Conservation (phyloP, 352 stramenopile genomes). For the Pythium diclinum region DNA sequence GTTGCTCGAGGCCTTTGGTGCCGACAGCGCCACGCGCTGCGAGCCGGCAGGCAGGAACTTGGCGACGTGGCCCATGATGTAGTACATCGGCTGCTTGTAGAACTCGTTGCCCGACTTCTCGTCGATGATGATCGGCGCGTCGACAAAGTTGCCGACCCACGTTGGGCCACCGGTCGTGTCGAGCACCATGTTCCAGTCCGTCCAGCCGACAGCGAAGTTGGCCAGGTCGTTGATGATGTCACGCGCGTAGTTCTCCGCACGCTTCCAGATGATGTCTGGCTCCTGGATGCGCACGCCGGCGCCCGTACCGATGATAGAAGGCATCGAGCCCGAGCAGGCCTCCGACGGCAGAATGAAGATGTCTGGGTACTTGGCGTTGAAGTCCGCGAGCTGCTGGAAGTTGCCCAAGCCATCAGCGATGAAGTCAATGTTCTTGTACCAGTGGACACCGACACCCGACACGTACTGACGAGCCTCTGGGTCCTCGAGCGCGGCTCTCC, state of each 20-base stretch:
- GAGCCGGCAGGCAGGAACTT: conserved; percentile 67
- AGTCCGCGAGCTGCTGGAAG: conserved; percentile 44
- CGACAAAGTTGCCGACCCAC: conserved; percentile 57
- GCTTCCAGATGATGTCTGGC: conserved; percentile 46
- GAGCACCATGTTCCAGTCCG: conserved; percentile 85
- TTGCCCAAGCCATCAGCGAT: conserved; percentile 26
- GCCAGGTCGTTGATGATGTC: conserved; percentile 85
- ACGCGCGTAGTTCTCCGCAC: conserved; percentile 72
- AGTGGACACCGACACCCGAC: conserved; percentile 80
- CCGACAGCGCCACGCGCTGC: conserved; percentile 28
- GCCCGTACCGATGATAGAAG: conserved; percentile 39
- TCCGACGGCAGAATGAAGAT: conserved; percentile 80
- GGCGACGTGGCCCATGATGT: conserved; percentile 67
- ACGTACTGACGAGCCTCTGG: conserved; percentile 60
- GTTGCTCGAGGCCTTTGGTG: background rate
- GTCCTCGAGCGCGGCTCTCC: conserved; percentile 41
- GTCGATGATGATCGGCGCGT: conserved; percentile 66
- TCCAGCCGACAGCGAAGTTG: conserved; percentile 74
- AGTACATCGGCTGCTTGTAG: conserved; percentile 81
- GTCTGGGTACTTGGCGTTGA: conserved; percentile 52
- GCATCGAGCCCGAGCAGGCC: conserved; percentile 57
- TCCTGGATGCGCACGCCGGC: conserved; percentile 41
- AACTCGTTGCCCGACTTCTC: conserved; percentile 50
- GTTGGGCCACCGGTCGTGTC: conserved; percentile 64
- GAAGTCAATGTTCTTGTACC: conserved; percentile 69